Percentiles rank a stretch among this genome's conserved stretches.
phyloP scores from a whole-genome alignment of 305 asterid species.

The Andrographis paniculata region DNA sequence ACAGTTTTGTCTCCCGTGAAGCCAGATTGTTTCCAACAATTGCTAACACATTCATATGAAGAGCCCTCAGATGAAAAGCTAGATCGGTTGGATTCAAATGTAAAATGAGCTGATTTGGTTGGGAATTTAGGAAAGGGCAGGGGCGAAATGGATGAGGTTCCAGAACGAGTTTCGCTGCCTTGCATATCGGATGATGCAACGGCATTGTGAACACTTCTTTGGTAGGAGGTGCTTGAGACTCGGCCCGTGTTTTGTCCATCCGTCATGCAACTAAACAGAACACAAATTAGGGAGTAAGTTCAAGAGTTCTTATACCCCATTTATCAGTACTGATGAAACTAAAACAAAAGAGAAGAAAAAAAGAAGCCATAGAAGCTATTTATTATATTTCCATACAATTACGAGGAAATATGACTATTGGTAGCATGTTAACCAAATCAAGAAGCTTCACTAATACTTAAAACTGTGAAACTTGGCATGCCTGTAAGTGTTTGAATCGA shows the following conservation, averaged over 20 bases:
- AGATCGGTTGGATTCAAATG: conserved; percentile 29
- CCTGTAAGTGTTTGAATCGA: no score
- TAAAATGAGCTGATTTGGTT: conserved; percentile 43
- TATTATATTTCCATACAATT: no score
- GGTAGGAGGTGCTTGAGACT: conserved; percentile 23
- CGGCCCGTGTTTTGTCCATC: conserved; percentile 30
- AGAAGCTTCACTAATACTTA: no score
- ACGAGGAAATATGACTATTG: no score
- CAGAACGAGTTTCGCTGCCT: conserved; percentile 24
- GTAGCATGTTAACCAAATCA: no score
- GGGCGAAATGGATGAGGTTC: conserved; percentile 31
- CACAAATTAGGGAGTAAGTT: conserved; percentile 8
- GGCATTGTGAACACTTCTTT: conserved; percentile 30
- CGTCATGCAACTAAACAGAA: conserved; percentile 48
- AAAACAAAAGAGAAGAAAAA: no score
- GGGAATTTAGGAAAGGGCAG: conserved; percentile 22
- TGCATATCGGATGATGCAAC: conserved; percentile 16
- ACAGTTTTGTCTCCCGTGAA: conserved; percentile 22
- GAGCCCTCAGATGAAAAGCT: conserved; percentile 36
- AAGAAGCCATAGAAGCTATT: no score
- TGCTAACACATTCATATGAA: conserved; percentile 35
- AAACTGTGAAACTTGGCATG: no score
- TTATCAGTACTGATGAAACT: not conserved
- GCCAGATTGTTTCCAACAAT: conserved; percentile 27
- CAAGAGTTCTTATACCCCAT: not conserved